A percentile compares a stretch with the other conserved stretches of the same genome.
phyloP scores from a whole-genome alignment of 208 protist species.

The Crithidia mellificae region DNA sequence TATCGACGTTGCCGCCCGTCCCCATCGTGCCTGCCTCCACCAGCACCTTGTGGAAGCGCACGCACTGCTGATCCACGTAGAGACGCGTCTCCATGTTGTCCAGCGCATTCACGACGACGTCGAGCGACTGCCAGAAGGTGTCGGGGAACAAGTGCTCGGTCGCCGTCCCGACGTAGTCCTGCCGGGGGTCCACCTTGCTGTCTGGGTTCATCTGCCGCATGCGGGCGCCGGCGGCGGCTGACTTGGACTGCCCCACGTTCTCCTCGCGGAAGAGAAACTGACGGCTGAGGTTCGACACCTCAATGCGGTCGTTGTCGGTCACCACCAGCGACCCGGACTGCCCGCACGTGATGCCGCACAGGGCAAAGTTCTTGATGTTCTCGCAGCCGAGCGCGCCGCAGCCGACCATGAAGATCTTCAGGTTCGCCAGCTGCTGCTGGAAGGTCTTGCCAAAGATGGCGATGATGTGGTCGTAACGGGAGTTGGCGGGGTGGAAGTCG shows the following conservation, averaged over 20 bases:
- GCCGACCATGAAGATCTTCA: slow-evolving; percentile 96
- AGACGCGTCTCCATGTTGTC: slow-evolving; percentile 98
- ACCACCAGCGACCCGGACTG: slow-evolving; percentile 86
- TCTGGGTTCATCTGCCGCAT: slow-evolving; percentile 96
- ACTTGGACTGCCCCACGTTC: slow-evolving; percentile 97
- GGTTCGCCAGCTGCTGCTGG: slow-evolving; percentile 57
- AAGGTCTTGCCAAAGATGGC: slow-evolving; percentile 80
- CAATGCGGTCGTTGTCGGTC: slow-evolving; percentile 99
- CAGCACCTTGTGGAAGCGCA: slow-evolving; percentile 97
- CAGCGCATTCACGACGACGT: slow-evolving; percentile 98
- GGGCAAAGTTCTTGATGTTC: slow-evolving; percentile 99
- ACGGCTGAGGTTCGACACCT: slow-evolving; percentile 99
- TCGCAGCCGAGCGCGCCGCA: slow-evolving; percentile 99
- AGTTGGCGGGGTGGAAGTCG: slow-evolving; percentile 51
- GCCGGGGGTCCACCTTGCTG: slow-evolving; percentile 73
- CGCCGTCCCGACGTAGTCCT: slow-evolving; percentile 93
- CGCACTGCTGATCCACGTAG: slow-evolving; percentile 96
- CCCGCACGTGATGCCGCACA: slow-evolving; percentile 97
- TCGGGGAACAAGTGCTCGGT: slow-evolving; percentile 97
- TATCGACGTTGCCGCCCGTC: slow-evolving; percentile 98
- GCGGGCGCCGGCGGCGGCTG: slow-evolving; percentile 88
- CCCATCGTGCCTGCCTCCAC: slow-evolving; percentile 99
- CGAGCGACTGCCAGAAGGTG: slow-evolving; percentile 95
- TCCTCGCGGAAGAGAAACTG: slow-evolving; percentile 99
- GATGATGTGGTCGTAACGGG: slow-evolving; percentile 80